A percentile compares a stretch with the other conserved stretches of the same genome.
phyloP scores from a whole-genome alignment of 768 basidiomycete species.

The Leccinum olivaceopallidum region DNA sequence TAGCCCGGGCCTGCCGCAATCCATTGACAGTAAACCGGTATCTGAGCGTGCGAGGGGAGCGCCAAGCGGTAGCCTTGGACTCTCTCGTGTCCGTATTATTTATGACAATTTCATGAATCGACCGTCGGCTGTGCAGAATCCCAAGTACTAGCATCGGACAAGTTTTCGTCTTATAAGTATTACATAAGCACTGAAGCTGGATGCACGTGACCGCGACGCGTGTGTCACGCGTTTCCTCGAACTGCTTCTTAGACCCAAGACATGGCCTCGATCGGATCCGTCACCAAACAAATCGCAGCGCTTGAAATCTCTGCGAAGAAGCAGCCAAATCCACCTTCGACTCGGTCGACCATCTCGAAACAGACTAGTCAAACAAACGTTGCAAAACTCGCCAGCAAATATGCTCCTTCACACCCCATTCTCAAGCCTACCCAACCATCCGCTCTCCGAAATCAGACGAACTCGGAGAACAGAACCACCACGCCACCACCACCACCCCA shows the following conservation, averaged over 20 bases:
- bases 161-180: neutral
- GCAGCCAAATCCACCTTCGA: slow-evolving; percentile 34
- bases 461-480: slow-evolving; percentile 25
- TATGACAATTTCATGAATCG: no score
- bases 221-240: slow-evolving; percentile 11
- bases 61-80: no score
- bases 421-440: slow-evolving; percentile 37
- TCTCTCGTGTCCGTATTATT: no score
- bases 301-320: slow-evolving; percentile 63
- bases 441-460: slow-evolving; percentile 43
- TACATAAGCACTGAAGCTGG: neutral
- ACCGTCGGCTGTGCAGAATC: neutral
- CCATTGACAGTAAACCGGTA: no score
- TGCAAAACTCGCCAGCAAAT: slow-evolving; percentile 73
- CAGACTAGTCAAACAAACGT: slow-evolving; percentile 61
- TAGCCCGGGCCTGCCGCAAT: neutral
- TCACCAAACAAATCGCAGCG: slow-evolving; percentile 69
- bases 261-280: slow-evolving; percentile 50
- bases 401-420: slow-evolving; percentile 58
- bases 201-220: slow-evolving; percentile 33
- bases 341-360: slow-evolving; percentile 44
- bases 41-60: no score
- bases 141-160: no score
- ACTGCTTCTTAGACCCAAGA: neutral
- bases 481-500: slow-evolving; percentile 17